Evolutionary conservation across 139 green algal genomes (phyloP), one percentile per base, ranked within the genome.

Genomic region (Picochlorum sp.): DNA sequence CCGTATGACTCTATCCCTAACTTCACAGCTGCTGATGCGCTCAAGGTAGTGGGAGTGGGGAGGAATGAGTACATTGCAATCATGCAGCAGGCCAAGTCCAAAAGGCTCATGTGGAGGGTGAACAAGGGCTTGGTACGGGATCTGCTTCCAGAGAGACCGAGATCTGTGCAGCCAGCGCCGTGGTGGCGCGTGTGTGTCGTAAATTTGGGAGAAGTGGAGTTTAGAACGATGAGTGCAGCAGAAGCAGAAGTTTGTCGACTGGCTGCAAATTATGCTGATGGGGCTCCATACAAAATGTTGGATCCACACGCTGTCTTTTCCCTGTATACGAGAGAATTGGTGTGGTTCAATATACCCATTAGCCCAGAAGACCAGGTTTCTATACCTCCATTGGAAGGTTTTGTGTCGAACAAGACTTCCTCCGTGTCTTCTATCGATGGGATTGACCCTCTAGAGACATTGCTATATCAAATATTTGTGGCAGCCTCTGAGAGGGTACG

Each of bases 11-110:
- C 80, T 1, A 85, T 97, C 14, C 91, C 91, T 30, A 97, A 97
- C 82, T 97, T 97, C 73, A 91, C 88, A 28, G 88, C 91, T 3
- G 91, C 91, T 11, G 91, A 97, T 70, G 80, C 80, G 7, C 62
- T 96, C 54, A 68, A 80, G 6, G 45, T 91, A 23, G 72, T 90
- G 21, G 91, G 91, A 34, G 82, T 97, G 13, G 91, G 91, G 0
- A 79, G 91, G 59, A 97, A 97, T 62, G 85, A 96, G 79, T 97
- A 94, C 84, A 97, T 97, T 30, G 74, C 86, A 3, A 84, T 83
- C 44, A 82, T 97, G 65, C 28, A 94, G 78, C 81, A 96, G 94
- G 71, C 71, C 47, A 73, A 73, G 31, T 71, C 71, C 26, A 86
- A 88, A 63, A 87, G 90, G 78, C 71, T 94, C 64, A 72, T 95